Evolutionary conservation across 1,284 basidiomycete species (phyloP).

Genomic region (Pseudozyma thailandica): DNA sequence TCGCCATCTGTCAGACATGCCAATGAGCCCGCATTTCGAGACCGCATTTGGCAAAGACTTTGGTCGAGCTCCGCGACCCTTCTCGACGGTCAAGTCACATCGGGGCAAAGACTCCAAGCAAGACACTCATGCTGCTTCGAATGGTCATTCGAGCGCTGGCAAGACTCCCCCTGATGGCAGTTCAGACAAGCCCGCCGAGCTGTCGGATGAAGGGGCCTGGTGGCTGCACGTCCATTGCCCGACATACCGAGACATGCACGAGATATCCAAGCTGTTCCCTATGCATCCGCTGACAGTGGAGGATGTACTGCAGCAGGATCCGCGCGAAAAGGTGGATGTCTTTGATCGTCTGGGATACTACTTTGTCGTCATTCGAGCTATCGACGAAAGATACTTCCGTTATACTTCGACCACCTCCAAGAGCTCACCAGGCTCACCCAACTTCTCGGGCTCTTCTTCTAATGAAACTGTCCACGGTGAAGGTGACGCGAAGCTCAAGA

Average conservation of each 20-base stretch:
- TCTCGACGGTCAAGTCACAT: background rate
- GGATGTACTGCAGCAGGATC: slow-evolving; percentile 93
- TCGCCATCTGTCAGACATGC: slow-evolving; percentile 63
- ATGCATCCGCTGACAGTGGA: slow-evolving; percentile 93
- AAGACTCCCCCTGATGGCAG: slow-evolving; percentile 13
- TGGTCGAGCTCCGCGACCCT: slow-evolving; percentile 24
- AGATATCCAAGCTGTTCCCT: slow-evolving; percentile 87
- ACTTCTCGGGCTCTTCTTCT: slow-evolving; percentile 18
- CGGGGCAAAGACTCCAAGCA: background rate
- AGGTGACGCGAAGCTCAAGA: slow-evolving; percentile 15
- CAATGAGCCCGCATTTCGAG: slow-evolving; percentile 55
- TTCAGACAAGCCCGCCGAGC: slow-evolving; percentile 12
- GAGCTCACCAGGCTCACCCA: slow-evolving; percentile 31
- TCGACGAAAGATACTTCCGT: slow-evolving; percentile 75
- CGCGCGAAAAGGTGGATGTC: slow-evolving; percentile 89
- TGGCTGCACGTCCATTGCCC: slow-evolving; percentile 92
- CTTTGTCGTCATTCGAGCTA: slow-evolving; percentile 86
- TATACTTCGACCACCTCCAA: slow-evolving; percentile 69
- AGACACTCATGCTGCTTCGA: background rate
- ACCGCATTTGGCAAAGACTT: slow-evolving; percentile 47
- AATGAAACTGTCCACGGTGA: slow-evolving; percentile 27
- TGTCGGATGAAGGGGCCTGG: slow-evolving; percentile 73
- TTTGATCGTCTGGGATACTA: slow-evolving; percentile 92
- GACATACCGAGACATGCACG: slow-evolving; percentile 87
- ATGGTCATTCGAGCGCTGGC: background rate